phyloP scores from a whole-genome alignment of 495 filamentous ascomycete species.

The Ascobolus immersus region DNA sequence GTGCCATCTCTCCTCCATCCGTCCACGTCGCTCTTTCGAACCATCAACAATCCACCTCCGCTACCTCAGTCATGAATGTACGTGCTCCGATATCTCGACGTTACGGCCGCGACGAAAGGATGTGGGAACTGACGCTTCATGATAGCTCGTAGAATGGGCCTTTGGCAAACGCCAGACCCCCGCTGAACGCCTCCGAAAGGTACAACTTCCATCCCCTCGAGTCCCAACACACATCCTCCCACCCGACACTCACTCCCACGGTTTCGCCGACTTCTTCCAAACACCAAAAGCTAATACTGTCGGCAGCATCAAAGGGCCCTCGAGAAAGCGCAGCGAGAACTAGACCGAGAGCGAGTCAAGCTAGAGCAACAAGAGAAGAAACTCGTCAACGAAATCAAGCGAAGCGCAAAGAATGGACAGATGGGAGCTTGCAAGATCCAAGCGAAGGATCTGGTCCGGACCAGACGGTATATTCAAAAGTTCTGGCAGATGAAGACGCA shows the following conservation, averaged over 20 bases:
- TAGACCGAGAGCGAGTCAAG: constrained; percentile 80
- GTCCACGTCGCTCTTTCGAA: no score
- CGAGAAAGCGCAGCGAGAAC: constrained; percentile 86
- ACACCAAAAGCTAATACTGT: constrained; percentile 1
- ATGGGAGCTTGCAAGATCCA: constrained; percentile 92
- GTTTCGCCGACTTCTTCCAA: not conserved
- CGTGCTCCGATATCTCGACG: no score
- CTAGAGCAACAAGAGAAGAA: constrained; percentile 98
- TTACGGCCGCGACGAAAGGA: no score
- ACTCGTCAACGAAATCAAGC: constrained; percentile 79
- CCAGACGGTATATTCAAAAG: constrained; percentile 84
- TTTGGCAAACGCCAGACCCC: constrained; percentile 98
- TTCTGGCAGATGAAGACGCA: constrained; percentile 97
- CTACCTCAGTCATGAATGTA: no score
- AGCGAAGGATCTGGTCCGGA: constrained; percentile 86
- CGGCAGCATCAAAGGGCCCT: constrained; percentile 61
- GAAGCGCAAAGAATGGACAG: constrained; percentile 90
- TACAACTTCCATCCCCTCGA: constrained; percentile 1
- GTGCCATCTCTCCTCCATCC: no score
- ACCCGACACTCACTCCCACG: not conserved
- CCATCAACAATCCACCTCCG: no score
- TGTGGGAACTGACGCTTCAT: no score
- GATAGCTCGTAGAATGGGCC: constrained; percentile 85
- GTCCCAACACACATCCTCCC: not conserved
- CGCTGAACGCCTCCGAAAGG: constrained; percentile 76